Evolutionary conservation across 345 rosid genomes (phyloP).

Genomic region (Melastoma malabathricum): DNA sequence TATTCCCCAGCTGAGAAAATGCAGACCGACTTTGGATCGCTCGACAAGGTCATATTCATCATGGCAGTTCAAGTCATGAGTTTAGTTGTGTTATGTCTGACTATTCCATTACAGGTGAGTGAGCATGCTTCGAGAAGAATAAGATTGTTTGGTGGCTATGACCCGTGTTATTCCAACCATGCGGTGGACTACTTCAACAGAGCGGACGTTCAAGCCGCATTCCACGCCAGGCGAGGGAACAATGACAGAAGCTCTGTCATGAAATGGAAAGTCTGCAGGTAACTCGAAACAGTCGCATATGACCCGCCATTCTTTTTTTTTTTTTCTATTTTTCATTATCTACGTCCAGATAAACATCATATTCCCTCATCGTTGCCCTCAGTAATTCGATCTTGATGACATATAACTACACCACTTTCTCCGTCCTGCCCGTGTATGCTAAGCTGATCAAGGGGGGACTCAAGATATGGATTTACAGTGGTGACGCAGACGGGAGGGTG

Average conservation of each 20-base stretch:
- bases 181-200: slow-evolving; percentile 37
- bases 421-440: slow-evolving; percentile 38
- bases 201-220: slow-evolving; percentile 33
- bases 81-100: not conserved
- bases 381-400: slow-evolving; percentile 21
- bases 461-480: slow-evolving; percentile 57
- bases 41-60: not conserved
- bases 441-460: slow-evolving; percentile 53
- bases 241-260: slow-evolving; percentile 6
- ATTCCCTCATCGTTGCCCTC: not conserved
- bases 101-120: not conserved
- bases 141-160: slow-evolving; percentile 36
- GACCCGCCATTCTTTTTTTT: too few species aligned
- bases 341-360: too few species aligned
- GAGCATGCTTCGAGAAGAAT: slow-evolving; percentile 15
- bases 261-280: slow-evolving; percentile 47
- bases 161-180: slow-evolving; percentile 38
- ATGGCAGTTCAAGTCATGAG: not conserved
- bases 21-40: not conserved
- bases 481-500: slow-evolving; percentile 49
- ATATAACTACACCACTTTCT: slow-evolving; percentile 23
- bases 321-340: too few species aligned
- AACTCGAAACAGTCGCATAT: not conserved
- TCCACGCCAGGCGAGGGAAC: slow-evolving; percentile 21
- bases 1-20: not conserved